These are phyloP conservation scores for Bassia scoparia DNA, from an alignment of 148 eudicot genomes.

Conservation along the genomic window DNA sequence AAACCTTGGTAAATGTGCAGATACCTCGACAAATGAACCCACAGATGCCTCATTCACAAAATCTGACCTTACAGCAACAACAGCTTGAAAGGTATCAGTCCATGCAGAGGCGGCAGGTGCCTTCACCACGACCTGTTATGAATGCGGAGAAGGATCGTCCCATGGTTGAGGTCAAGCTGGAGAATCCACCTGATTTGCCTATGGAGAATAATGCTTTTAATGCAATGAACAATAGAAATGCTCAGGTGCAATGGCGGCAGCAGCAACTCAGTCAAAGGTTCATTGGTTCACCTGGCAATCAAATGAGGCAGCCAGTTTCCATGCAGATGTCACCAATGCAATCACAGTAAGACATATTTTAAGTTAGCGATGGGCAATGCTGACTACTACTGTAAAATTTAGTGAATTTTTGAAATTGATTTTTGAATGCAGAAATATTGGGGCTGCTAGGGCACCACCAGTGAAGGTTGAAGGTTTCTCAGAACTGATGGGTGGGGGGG, in stretches of 20 bases:
- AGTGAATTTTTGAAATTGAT: not conserved
- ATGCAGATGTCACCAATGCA: constrained; percentile 66
- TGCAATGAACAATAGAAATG: constrained; percentile 48
- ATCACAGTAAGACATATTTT: constrained; percentile 52
- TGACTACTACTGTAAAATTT: not conserved
- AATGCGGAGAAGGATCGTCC: constrained; percentile 66
- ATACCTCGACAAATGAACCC: constrained; percentile 61
- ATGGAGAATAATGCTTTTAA: constrained; percentile 52
- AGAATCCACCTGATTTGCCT: constrained; percentile 68
- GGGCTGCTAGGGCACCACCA: constrained; percentile 84
- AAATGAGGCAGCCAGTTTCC: constrained; percentile 63
- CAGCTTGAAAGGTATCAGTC: constrained; percentile 60
- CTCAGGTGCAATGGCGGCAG: constrained; percentile 60
- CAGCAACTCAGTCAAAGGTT: constrained; percentile 47
- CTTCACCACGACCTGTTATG: constrained; percentile 58
- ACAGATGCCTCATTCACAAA: constrained; percentile 54
- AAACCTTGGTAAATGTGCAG: constrained; percentile 37
- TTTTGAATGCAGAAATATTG: constrained; percentile 54
- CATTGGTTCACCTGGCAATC: constrained; percentile 47
- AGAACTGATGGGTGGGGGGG: constrained; percentile 97
- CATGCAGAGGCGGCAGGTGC: constrained; percentile 50
- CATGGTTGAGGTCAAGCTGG: constrained; percentile 82
- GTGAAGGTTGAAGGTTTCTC: constrained; percentile 97
- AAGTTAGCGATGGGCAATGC: not conserved
- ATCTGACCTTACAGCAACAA: constrained; percentile 48